Evolutionary conservation across 805 yeast genomes (phyloP).

Genomic region (Cyberlindnera sargentensis): DNA sequence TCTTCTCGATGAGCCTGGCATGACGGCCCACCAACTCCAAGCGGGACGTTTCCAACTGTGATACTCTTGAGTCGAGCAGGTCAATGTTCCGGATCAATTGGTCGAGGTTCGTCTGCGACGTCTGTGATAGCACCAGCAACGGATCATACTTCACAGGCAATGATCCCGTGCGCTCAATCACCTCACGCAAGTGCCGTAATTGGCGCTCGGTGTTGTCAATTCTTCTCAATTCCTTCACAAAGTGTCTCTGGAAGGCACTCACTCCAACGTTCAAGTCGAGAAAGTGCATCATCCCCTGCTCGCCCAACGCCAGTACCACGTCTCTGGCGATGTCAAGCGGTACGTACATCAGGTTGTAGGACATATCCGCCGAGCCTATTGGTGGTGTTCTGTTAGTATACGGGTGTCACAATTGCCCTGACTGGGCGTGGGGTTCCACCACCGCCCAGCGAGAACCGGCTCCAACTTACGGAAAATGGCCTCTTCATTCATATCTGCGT

Average conservation of each 20-base stretch:
- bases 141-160: constrained; percentile 30
- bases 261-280: constrained; percentile 80
- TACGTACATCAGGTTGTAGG: constrained; percentile 83
- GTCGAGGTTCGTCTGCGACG: constrained; percentile 48
- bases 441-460: not conserved
- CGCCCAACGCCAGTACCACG: constrained; percentile 80
- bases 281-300: constrained; percentile 79
- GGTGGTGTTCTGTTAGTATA: not conserved
- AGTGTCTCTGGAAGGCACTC: constrained; percentile 82
- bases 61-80: constrained; percentile 65
- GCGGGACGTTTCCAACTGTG: constrained; percentile 62
- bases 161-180: constrained; percentile 41
- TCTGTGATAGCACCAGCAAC: constrained; percentile 15
- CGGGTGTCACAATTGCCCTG: too few relatives aligned
- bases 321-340: constrained; percentile 89
- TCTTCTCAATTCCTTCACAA: constrained; percentile 78
- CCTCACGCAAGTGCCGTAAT: constrained; percentile 45
- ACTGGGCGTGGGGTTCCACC: too few relatives aligned
- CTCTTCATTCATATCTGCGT: constrained; percentile 23
- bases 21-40: constrained; percentile 58
- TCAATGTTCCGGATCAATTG: constrained; percentile 57
- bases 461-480: constrained; percentile 31
- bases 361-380: constrained; percentile 90
- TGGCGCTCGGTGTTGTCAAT: constrained; percentile 89
- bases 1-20: constrained; percentile 61